Evolutionary conservation across 768 basidiomycete genomes (phyloP), one percentile per base, ranked within the genome.

Genomic region (Gloeophyllum trabeum): DNA sequence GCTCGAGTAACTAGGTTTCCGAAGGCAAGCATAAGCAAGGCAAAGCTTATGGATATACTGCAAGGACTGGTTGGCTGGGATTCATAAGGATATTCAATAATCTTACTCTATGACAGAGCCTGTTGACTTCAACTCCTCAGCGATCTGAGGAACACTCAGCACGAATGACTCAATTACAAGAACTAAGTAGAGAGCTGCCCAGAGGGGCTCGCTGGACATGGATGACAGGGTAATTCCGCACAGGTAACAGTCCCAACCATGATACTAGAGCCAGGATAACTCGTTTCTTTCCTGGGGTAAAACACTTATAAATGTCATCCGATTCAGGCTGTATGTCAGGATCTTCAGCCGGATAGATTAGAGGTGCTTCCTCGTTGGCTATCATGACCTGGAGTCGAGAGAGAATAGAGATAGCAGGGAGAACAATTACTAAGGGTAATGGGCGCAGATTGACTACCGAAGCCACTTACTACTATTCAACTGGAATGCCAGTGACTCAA

Each of bases 61-160:
- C 0, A 19, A 13, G 36, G 16, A 10, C 10, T 10, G 28, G 10
- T 21, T 37, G 13, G 20, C 20, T 12, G 7, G 7, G 7, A 37
- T 5, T 16, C 16, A 20, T 19, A 21, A 45, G 42, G 18, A 46
- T 26, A 26, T 39, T 35, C 21, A 3, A n/a, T 24, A 12, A n/a
- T 41, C 14, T 6, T 42, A 75, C 76, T 76, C 81, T 40, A 87
- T 68, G 14, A 79, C 56, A 13, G 71, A 49, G 0, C 69, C 69
- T 0, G 81, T 73, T 0, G 80, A 65, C 19, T 70, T 38, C 6
- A 90, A 57, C 45, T 90, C 84, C 21, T 56, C 58, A 5, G 85
- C 75, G 35, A 91, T 76, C 39, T 81, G 71, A 0, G 84, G 82
- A 43, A 89, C 81, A 0, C 76, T 76, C 0, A 84, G 85, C 2